Evolutionary conservation across 306 rosid species (phyloP).

Genomic region (Medicago arabica): DNA sequence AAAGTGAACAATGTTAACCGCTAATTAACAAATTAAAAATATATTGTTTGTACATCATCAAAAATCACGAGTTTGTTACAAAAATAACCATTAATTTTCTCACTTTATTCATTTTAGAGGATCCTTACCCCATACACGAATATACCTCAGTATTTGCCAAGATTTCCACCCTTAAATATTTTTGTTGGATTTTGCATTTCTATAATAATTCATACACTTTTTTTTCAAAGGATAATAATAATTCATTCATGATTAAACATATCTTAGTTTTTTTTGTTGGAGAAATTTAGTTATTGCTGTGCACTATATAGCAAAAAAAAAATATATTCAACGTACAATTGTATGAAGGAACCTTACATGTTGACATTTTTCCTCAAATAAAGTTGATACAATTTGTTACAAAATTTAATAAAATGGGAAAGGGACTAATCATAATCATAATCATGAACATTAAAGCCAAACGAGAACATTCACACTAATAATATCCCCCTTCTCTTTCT

Average conservation of each 20-base stretch:
- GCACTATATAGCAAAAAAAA: neutral
- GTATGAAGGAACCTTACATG: neutral
- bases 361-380: neutral
- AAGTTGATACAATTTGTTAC: neutral
- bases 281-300: neutral
- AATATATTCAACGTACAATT: neutral
- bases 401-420: slow-evolving; percentile 27
- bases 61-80: too few species aligned
- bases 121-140: too few species aligned
- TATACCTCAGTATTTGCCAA: neutral
- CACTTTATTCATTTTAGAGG: too few species aligned
- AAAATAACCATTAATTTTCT: too few species aligned
- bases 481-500: slow-evolving; percentile 40
- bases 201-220: too few species aligned
- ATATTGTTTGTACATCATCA: too few species aligned
- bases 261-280: neutral
- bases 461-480: slow-evolving; percentile 12
- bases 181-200: neutral
- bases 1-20: too few species aligned
- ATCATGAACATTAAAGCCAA: neutral
- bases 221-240: too few species aligned
- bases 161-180: neutral
- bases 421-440: neutral
- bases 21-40: too few species aligned
- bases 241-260: neutral